These are phyloP conservation scores for Smithsoniella earleae DNA, from an alignment of 163 green algal genomes.

Conservation along the genomic window DNA sequence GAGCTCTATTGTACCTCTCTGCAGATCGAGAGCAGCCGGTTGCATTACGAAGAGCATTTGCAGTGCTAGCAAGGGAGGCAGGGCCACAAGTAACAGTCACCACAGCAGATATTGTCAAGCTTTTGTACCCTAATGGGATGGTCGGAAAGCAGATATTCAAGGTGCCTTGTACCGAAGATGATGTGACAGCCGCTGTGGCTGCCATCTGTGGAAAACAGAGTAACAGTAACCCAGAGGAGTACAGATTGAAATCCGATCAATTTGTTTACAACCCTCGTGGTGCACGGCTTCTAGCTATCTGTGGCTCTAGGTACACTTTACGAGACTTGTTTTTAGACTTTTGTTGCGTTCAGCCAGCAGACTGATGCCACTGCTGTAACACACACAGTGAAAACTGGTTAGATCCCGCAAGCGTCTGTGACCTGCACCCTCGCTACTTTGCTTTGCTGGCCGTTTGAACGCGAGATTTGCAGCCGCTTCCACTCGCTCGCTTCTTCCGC, in stretches of 20 bases:
- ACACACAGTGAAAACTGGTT: too few relatives aligned
- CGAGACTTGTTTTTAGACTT: not conserved
- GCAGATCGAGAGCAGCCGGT: not conserved
- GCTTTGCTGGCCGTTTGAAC: too few relatives aligned
- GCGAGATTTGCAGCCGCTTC: not conserved
- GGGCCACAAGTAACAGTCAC: not conserved
- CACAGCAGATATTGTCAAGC: not conserved
- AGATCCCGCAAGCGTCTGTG: too few relatives aligned
- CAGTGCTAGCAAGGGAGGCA: not conserved
- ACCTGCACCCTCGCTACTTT: too few relatives aligned
- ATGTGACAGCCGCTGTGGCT: not conserved
- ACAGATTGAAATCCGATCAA: not conserved
- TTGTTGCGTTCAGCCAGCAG: not conserved
- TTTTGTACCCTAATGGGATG: not conserved
- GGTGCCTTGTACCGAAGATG: not conserved
- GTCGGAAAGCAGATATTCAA: not conserved
- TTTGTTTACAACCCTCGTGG: not conserved
- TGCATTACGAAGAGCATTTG: not conserved
- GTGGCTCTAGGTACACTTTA: not conserved
- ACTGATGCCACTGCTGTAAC: too few relatives aligned
- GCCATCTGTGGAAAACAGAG: too few relatives aligned
- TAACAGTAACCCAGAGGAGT: not conserved
- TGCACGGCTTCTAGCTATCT: not conserved
- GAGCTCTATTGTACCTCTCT: constrained; percentile 7
- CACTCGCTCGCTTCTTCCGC: not conserved